Evolutionary conservation across 1,284 basidiomycete species (phyloP).

Genomic region (Ceratobasidium sp.): DNA sequence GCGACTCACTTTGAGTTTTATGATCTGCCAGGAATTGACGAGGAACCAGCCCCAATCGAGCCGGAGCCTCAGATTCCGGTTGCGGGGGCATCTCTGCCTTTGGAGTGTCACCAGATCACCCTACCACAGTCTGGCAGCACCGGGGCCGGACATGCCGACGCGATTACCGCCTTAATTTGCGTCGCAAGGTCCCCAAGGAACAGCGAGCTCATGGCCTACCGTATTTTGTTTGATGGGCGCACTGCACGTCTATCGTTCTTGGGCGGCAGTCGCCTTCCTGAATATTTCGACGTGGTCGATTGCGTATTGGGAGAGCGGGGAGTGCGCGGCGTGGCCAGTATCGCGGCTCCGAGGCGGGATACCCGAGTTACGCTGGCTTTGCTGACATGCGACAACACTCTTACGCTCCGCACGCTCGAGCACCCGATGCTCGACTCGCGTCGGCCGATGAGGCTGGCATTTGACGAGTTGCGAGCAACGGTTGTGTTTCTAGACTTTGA

Average conservation of each 20-base stretch:
- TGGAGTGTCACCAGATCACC: slow-evolving; percentile 37
- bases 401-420: background rate
- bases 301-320: slow-evolving; percentile 27
- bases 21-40: slow-evolving; percentile 21
- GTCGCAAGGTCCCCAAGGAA: slow-evolving; percentile 26
- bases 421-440: background rate
- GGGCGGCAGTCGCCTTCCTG: slow-evolving; percentile 25
- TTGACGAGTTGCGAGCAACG: slow-evolving; percentile 30
- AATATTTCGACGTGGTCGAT: slow-evolving; percentile 12
- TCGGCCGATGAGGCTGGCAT: background rate
- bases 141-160: background rate
- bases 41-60: slow-evolving; percentile 28
- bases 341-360: slow-evolving; percentile 27
- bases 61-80: slow-evolving; percentile 37
- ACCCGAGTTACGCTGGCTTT: slow-evolving; percentile 6
- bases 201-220: slow-evolving; percentile 38
- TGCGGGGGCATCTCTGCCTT: slow-evolving; percentile 22
- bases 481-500: slow-evolving; percentile 9
- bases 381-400: background rate
- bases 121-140: slow-evolving; percentile 21
- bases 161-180: slow-evolving; percentile 23
- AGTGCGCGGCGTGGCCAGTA: slow-evolving; percentile 20
- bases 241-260: slow-evolving; percentile 26
- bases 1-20: slow-evolving; percentile 41
- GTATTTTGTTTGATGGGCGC: slow-evolving; percentile 14